These are phyloP conservation scores for Barnettozyma populi DNA, from an alignment of 805 yeast genomes.

Conservation along the genomic window DNA sequence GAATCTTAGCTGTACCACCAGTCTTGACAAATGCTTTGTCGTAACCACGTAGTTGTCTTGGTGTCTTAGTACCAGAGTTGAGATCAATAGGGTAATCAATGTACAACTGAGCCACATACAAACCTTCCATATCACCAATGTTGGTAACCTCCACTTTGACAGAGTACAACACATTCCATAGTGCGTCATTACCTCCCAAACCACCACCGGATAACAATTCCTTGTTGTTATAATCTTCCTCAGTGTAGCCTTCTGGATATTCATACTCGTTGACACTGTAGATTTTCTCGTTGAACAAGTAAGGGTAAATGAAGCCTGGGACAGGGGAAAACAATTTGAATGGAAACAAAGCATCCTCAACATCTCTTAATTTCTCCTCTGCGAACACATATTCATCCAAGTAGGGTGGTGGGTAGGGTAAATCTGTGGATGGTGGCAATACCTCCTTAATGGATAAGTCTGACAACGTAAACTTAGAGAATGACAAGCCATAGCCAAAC, in stretches of 20 bases:
- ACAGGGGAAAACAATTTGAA: slow-evolving; percentile 46
- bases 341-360: slow-evolving; percentile 50
- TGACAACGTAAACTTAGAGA: slow-evolving; percentile 7
- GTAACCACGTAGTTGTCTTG: slow-evolving; percentile 50
- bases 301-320: slow-evolving; percentile 55
- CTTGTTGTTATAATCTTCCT: slow-evolving; percentile 20
- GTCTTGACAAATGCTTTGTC: slow-evolving; percentile 45
- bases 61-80: slow-evolving; percentile 38
- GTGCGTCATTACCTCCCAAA: slow-evolving; percentile 53
- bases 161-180: slow-evolving; percentile 47
- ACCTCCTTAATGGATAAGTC: slow-evolving; percentile 37
- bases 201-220: slow-evolving; percentile 40
- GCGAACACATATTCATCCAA: slow-evolving; percentile 36
- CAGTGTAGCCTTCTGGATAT: slow-evolving; percentile 34
- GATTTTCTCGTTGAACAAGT: slow-evolving; percentile 32
- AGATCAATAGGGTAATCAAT: slow-evolving; percentile 38
- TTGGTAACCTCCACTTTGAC: slow-evolving; percentile 43
- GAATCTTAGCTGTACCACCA: slow-evolving; percentile 33
- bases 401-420: slow-evolving; percentile 43
- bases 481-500: slow-evolving; percentile 37
- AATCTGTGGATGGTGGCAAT: slow-evolving; percentile 38
- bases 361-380: slow-evolving; percentile 46
- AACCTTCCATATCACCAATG: slow-evolving; percentile 41
- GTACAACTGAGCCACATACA: slow-evolving; percentile 48
- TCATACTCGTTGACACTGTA: slow-evolving; percentile 27